These are phyloP conservation scores for Ceratocystis cacaofunesta DNA, from an alignment of 2,329 filamentous ascomycete species.

Conservation along the genomic window DNA sequence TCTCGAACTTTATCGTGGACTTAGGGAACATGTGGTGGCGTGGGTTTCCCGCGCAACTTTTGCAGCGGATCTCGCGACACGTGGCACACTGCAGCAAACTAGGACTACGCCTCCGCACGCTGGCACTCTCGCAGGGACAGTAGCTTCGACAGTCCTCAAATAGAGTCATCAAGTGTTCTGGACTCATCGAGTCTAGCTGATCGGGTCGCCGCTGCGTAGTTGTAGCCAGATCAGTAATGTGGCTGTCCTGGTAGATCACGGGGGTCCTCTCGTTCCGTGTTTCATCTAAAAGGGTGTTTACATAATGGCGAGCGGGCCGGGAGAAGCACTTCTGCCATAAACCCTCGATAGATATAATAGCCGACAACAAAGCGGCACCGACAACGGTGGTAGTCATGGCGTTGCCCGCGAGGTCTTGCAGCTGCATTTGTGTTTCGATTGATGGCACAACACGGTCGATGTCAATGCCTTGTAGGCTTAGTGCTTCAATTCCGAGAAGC, in stretches of 20 bases:
- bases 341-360: slow-evolving; percentile 30
- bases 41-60: slow-evolving; percentile 28
- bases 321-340: not conserved
- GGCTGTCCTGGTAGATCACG: not conserved
- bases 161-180: not conserved
- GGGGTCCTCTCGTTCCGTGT: not conserved
- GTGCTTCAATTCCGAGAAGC: slow-evolving; percentile 45
- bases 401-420: slow-evolving; percentile 61
- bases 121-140: slow-evolving; percentile 26
- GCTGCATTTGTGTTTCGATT: slow-evolving; percentile 43
- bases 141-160: slow-evolving; percentile 18
- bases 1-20: not conserved
- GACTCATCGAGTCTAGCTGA: not conserved
- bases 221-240: not conserved
- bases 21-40: slow-evolving; percentile 22
- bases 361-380: slow-evolving; percentile 44
- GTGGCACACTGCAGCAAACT: slow-evolving; percentile 22
- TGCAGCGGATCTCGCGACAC: slow-evolving; percentile 27
- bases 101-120: slow-evolving; percentile 21
- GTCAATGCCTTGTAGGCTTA: slow-evolving; percentile 55
- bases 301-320: slow-evolving; percentile 6
- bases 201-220: not conserved
- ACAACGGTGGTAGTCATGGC: slow-evolving; percentile 66
- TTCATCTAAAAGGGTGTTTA: slow-evolving; percentile 1
- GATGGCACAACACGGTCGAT: slow-evolving; percentile 47